Evolutionary conservation across 257 asterid species (phyloP).

Genomic region (Fraxinus pennsylvanica): DNA sequence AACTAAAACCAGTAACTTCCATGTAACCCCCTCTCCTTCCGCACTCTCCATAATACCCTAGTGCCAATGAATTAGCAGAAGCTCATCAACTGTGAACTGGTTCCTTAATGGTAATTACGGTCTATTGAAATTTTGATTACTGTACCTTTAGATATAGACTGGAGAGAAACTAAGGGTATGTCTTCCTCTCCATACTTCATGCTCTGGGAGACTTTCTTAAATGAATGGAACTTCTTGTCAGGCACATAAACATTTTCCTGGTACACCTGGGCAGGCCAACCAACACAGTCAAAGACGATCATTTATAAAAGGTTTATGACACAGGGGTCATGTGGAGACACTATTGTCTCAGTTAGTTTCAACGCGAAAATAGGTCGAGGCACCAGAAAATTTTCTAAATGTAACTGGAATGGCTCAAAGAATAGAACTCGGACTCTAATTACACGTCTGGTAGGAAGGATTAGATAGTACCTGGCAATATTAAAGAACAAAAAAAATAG

Average conservation of each 20-base stretch:
- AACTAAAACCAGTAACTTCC: constrained; percentile 93
- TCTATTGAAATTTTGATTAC: neutral
- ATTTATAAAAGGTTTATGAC: neutral
- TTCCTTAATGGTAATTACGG: constrained; percentile 12
- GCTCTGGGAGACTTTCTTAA: constrained; percentile 75
- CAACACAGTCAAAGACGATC: constrained; percentile 17
- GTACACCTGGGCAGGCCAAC: constrained; percentile 61
- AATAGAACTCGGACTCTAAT: neutral
- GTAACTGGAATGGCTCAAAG: neutral
- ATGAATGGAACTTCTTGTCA: constrained; percentile 90
- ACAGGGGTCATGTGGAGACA: neutral
- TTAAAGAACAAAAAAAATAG: neutral
- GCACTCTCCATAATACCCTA: constrained; percentile 95
- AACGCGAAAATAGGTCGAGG: neutral
- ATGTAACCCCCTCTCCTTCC: constrained; percentile 98
- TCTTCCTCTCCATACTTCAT: constrained; percentile 86
- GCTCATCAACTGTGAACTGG: constrained; percentile 13
- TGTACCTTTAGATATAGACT: constrained; percentile 91
- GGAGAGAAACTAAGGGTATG: constrained; percentile 78
- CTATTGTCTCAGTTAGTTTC: neutral
- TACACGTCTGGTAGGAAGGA: neutral
- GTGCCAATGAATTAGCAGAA: constrained; percentile 15
- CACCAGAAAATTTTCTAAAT: neutral
- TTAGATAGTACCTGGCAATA: neutral
- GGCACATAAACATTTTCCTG: constrained; percentile 90